Base-by-base conservation (phyloP, 305 asterid genomes). In the Andrographis paniculata region DNA sequence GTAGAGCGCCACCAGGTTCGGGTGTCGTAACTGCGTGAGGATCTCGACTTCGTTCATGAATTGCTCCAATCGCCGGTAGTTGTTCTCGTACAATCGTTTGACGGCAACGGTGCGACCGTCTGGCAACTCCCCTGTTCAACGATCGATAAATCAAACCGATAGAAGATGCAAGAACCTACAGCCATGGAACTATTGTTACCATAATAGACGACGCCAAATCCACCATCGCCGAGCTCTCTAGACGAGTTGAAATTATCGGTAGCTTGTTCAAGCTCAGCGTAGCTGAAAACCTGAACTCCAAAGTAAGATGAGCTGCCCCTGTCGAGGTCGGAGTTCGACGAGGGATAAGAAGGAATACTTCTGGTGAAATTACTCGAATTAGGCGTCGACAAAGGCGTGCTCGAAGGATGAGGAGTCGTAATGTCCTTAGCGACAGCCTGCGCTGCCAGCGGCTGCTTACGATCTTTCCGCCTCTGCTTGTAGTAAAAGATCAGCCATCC, bases 1-100 rank as follows among this genome's bases (percentile, higher is more conserved):
- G 5, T 59, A 71, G n/a, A 88, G 81, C 5, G 23, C 41, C 48
- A 88, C 97, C 1, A 88, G 97, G 70, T 88, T 75, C 17, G 45
- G n/a, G 53, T 88, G 97, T 42, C 87, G 61, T 22, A 88, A 30
- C 22, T 49, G 38, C 17, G 94, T 75, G 36, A 88, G 61, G 64
- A 84, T 84, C 79, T 81, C 77, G 5, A 88, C 77, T 64, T 88
- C 97, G 19, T 84, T 87, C 74, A 84, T 73, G 69, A 87, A 87
- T 71, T 87, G 97, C 68, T 82, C 97, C 30, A 78, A 78, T 0
- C 93, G 80, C 80, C 79, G 81, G 74, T 78, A 81, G 39, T 77
- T 88, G 72, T 81, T 73, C 76, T 88, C 93, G 41, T 81, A 84
- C 20, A 88, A 54, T 23, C 84, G 80, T 61, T 88, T 88, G 1